Evolutionary conservation across 2,329 filamentous ascomycete species (phyloP).

Genomic region (Dothiorella sarmentorum): DNA sequence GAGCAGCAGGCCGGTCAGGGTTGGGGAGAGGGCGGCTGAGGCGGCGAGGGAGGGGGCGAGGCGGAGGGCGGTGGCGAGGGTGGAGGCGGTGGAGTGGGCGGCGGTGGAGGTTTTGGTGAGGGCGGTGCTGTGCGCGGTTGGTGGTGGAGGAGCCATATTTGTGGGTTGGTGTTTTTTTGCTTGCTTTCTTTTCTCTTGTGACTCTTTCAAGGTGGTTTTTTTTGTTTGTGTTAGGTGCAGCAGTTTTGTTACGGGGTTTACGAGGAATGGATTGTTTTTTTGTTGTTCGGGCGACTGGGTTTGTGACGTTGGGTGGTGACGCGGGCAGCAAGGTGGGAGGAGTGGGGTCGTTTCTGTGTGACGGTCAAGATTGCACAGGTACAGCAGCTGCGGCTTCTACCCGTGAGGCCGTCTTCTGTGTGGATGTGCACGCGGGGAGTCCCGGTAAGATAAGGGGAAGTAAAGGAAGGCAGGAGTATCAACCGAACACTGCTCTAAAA

Average conservation of each 20-base stretch:
- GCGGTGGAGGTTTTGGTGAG: neutral
- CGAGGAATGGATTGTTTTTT: no score
- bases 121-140: neutral
- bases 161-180: neutral
- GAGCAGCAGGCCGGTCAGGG: conserved; percentile 8
- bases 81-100: neutral
- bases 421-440: neutral
- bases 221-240: neutral
- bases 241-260: no score
- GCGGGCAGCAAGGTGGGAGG: no score
- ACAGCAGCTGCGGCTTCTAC: no score
- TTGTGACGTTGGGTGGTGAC: no score
- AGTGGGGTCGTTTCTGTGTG: no score
- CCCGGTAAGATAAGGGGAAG: neutral
- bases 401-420: no score
- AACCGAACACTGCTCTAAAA: no score
- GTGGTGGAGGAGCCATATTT: neutral
- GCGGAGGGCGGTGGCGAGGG: no score
- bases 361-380: no score
- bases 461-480: neutral
- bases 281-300: no score
- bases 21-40: conserved; percentile 4
- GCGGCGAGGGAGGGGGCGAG: neutral
- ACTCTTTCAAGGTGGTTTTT: no score
- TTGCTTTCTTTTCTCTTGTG: neutral